Percentiles rank a stretch among this genome's conserved stretches.
Conservation (phyloP, 768 basidiomycete species). For the Lactifluus hygrophoroides region DNA sequence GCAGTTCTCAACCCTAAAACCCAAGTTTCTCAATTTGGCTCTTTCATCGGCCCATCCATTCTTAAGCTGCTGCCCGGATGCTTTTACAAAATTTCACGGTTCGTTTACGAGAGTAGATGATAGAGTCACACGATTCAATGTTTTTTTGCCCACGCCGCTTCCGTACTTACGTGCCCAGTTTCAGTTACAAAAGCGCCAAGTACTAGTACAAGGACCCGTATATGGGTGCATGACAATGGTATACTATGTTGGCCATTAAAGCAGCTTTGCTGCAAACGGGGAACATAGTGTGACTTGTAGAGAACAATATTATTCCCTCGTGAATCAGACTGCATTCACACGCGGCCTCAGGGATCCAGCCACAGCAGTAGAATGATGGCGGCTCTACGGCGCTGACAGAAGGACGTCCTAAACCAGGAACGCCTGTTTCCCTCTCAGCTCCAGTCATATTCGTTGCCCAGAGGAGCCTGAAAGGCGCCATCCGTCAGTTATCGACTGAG, state of each 20-base stretch:
- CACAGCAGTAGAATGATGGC: not conserved
- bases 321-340: not conserved
- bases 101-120: too few species aligned
- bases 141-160: not conserved
- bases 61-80: too few species aligned
- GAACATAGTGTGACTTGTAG: not conserved
- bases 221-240: not conserved
- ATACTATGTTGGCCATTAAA: too few species aligned
- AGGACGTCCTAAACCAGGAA: not conserved
- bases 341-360: not conserved
- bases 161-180: not conserved
- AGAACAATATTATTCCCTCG: not conserved
- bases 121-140: too few species aligned
- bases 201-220: not conserved
- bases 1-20: not conserved
- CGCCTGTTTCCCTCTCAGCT: not conserved
- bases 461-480: not conserved
- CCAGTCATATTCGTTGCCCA: not conserved
- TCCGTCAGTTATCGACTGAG: slow-evolving; percentile 26
- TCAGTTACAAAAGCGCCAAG: not conserved
- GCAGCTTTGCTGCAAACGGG: not conserved
- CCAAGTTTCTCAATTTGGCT: not conserved
- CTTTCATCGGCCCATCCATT: too few species aligned
- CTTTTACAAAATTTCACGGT: too few species aligned
- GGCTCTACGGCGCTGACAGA: not conserved